Percentiles rank a stretch among this genome's conserved stretches.
These are phyloP conservation scores for Nidularia sp. DNA, from an alignment of 768 basidiomycete species.

Conservation along the genomic window DNA sequence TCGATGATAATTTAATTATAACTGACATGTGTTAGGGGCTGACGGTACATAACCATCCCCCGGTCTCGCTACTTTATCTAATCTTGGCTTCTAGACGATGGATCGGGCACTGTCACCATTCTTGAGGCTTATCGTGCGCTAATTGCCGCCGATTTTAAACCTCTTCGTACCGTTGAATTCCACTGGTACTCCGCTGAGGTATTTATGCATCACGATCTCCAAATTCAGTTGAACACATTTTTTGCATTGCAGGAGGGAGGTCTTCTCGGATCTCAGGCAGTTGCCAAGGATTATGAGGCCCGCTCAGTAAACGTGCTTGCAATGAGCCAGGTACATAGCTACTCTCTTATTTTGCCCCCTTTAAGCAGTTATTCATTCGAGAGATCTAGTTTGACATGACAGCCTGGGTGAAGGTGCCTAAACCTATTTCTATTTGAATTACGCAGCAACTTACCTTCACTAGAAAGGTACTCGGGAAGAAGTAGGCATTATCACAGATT, in stretches of 20 bases:
- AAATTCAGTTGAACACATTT: conserved; percentile 7
- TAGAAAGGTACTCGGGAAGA: conserved; percentile 67
- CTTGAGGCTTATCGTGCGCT: conserved; percentile 73
- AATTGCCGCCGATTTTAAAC: conserved; percentile 64
- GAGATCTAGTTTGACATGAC: conserved; percentile 79
- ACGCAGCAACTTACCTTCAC: conserved; percentile 9
- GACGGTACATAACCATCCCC: conserved; percentile 33
- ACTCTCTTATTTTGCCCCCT: conserved; percentile 5
- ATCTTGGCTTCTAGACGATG: conserved; percentile 51
- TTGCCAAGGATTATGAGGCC: conserved; percentile 71
- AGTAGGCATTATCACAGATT: conserved; percentile 86
- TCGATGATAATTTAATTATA: conserved; percentile 9
- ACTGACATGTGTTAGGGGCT: conserved; percentile 34
- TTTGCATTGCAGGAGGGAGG: conserved; percentile 61
- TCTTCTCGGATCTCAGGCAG: conserved; percentile 85
- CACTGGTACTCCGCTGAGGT: conserved; percentile 86
- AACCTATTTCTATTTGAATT: conserved; percentile 13
- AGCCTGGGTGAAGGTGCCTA: conserved; percentile 80
- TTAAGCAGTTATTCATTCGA: conserved; percentile 8
- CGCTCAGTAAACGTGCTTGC: conserved; percentile 65
- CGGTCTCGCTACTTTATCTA: conserved; percentile 13
- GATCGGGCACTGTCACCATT: conserved; percentile 77
- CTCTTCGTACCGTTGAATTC: conserved; percentile 67
- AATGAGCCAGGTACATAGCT: conserved; percentile 67
- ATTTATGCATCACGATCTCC: conserved; percentile 7